These are phyloP conservation scores for Botrytis hyacinthi DNA, from an alignment of 2,329 filamentous ascomycete genomes.

Conservation along the genomic window DNA sequence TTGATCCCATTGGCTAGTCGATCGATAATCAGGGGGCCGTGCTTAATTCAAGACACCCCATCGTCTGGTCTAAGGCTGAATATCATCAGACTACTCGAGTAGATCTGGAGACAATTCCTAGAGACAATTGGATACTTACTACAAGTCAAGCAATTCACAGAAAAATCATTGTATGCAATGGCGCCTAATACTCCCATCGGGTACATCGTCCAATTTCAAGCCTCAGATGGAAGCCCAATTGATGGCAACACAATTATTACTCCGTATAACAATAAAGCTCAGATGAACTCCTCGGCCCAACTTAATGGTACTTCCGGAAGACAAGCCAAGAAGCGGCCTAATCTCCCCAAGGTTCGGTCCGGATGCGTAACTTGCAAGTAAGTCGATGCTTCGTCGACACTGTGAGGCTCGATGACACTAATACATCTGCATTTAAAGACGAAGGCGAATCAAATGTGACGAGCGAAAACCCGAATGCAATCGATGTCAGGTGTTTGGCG, in stretches of 20 bases:
- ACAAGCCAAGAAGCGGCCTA: slow-evolving; percentile 10
- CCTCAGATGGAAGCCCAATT: neutral
- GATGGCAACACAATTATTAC: slow-evolving; percentile 1
- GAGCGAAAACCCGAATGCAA: slow-evolving; percentile 18
- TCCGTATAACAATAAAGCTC: neutral
- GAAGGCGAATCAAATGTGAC: slow-evolving; percentile 20
- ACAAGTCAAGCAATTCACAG: neutral
- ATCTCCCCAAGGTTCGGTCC: slow-evolving; percentile 16
- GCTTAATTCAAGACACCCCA: neutral
- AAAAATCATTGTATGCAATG: neutral
- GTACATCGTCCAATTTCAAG: slow-evolving; percentile 10
- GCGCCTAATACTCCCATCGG: neutral
- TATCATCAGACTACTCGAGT: neutral
- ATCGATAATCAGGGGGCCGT: neutral
- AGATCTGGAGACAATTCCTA: no score
- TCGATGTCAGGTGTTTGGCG: slow-evolving; percentile 13
- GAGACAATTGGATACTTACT: neutral
- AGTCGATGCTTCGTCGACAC: slow-evolving; percentile 8
- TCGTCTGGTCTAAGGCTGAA: neutral
- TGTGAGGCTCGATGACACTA: slow-evolving; percentile 1
- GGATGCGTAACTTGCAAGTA: slow-evolving; percentile 23
- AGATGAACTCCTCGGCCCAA: neutral
- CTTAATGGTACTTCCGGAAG: neutral
- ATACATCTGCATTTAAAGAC: slow-evolving; percentile 8
- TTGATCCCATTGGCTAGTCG: neutral